These are phyloP conservation scores for Arthrobotrys conoides DNA, from an alignment of 2,329 filamentous ascomycete species.

Conservation along the genomic window DNA sequence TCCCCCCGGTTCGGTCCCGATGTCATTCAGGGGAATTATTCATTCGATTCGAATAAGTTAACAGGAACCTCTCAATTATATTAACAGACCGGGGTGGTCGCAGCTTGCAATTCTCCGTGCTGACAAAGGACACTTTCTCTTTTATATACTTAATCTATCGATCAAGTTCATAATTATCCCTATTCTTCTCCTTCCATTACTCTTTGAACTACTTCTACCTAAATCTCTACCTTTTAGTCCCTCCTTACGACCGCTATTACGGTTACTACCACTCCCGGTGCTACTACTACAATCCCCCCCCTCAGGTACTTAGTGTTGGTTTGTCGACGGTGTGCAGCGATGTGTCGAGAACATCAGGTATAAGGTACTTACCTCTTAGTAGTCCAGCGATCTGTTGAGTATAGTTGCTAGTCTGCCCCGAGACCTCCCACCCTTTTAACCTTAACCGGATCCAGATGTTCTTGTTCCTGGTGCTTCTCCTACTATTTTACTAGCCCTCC, in stretches of 20 bases:
- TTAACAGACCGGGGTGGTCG: constrained; percentile 26
- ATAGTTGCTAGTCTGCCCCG: neutral
- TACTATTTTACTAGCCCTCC: neutral
- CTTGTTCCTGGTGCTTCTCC: neutral
- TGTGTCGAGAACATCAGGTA: too few relatives aligned
- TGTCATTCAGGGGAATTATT: constrained; percentile 35
- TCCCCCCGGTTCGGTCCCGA: constrained; percentile 1
- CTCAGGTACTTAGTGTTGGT: too few relatives aligned
- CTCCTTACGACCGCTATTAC: too few relatives aligned
- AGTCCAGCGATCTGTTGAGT: neutral
- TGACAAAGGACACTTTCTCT: constrained; percentile 26
- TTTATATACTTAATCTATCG: constrained; percentile 3
- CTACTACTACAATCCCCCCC: too few relatives aligned
- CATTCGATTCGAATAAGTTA: neutral
- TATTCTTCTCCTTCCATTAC: neutral
- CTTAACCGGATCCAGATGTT: neutral
- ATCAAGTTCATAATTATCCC: neutral
- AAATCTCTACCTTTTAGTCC: neutral
- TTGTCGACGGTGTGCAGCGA: neutral
- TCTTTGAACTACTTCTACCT: neutral
- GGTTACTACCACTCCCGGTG: too few relatives aligned
- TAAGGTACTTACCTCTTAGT: too few relatives aligned
- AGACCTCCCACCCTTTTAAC: neutral
- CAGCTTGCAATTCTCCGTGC: constrained; percentile 21
- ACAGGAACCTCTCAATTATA: constrained; percentile 26